Conservation (phyloP, 139 green algal genomes). For the Tetraselmis chui region DNA sequence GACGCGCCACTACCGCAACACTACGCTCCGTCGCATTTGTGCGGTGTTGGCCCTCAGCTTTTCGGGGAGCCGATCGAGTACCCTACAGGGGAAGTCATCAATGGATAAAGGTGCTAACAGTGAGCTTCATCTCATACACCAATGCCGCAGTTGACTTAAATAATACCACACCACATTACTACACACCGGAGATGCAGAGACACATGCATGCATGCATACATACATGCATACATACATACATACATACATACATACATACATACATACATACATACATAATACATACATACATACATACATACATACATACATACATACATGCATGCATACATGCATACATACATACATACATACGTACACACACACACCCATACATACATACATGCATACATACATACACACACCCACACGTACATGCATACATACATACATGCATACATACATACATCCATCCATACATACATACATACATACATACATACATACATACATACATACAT, state of each 20-base stretch:
- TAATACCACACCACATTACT: too few species aligned
- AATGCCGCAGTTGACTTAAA: too few species aligned
- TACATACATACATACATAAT: not conserved
- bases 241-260: not conserved
- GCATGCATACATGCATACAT: not conserved
- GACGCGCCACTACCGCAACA: not conserved
- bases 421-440: not conserved
- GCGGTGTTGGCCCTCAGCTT: not conserved
- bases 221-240: not conserved
- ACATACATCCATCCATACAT: not conserved
- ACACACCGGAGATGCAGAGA: not conserved
- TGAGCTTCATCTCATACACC: too few species aligned
- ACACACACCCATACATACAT: not conserved
- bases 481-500: not conserved
- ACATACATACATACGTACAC: not conserved
- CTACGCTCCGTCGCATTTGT: not conserved
- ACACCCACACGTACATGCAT: not conserved
- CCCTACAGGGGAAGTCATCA: not conserved
- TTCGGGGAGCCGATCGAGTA: not conserved
- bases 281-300: not conserved
- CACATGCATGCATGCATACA: not conserved
- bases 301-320: not conserved
- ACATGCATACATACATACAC: not conserved
- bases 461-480: not conserved
- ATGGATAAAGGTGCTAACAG: too few species aligned